A percentile compares a stretch with the other conserved stretches of the same genome.
phyloP scores from a whole-genome alignment of 2,329 filamentous ascomycete species.

The Sclerotinia nivalis region DNA sequence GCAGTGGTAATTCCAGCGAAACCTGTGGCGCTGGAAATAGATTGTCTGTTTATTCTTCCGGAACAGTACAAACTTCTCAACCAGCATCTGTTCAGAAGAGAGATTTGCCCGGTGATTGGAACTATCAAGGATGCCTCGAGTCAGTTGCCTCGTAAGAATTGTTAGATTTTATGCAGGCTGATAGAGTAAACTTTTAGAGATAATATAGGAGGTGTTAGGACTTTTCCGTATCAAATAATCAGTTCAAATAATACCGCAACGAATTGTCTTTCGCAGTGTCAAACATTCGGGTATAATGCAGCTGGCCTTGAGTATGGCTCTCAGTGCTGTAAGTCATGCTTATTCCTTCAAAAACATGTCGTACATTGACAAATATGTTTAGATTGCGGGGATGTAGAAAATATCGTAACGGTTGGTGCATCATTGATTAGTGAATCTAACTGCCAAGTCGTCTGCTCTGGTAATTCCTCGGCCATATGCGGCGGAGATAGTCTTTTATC shows the following conservation, averaged over 20 bases:
- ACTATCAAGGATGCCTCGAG: constrained; percentile 48
- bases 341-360: neutral
- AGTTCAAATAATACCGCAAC: constrained; percentile 29
- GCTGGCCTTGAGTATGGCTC: constrained; percentile 35
- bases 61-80: constrained; percentile 27
- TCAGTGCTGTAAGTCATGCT: constrained; percentile 34
- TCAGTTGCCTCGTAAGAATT: constrained; percentile 46
- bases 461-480: constrained; percentile 33
- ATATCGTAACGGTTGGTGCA: constrained; percentile 30
- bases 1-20: constrained; percentile 38
- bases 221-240: constrained; percentile 35
- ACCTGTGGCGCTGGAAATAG: constrained; percentile 41
- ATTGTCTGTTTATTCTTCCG: constrained; percentile 36
- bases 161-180: neutral
- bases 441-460: constrained; percentile 37
- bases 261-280: constrained; percentile 33
- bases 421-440: constrained; percentile 22
- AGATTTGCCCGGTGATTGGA: constrained; percentile 37
- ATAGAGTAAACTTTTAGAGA: constrained; percentile 38
- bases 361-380: constrained; percentile 11
- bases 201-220: constrained; percentile 27
- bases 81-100: constrained; percentile 32
- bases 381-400: constrained; percentile 35
- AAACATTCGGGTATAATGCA: constrained; percentile 36
- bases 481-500: constrained; percentile 36